Conservation (phyloP, 768 basidiomycete genomes). For the Termitomyces heimii region DNA sequence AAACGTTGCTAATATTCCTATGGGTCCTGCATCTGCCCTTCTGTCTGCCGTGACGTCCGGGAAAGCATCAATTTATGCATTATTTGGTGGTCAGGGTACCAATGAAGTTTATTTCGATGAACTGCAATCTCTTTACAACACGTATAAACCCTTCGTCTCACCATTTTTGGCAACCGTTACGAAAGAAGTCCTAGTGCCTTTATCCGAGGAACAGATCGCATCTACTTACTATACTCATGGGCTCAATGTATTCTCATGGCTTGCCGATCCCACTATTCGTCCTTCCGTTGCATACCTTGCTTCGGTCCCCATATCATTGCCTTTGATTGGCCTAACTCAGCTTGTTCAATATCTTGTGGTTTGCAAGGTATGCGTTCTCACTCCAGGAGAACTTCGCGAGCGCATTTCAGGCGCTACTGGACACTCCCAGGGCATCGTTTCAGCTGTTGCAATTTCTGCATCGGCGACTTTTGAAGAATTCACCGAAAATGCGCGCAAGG, state of each 20-base stretch:
- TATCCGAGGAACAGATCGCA: slow-evolving; percentile 54
- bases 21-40: slow-evolving; percentile 60
- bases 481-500: slow-evolving; percentile 71
- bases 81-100: slow-evolving; percentile 97
- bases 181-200: slow-evolving; percentile 61
- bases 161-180: slow-evolving; percentile 64
- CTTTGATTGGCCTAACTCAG: slow-evolving; percentile 94
- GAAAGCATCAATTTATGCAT: slow-evolving; percentile 76
- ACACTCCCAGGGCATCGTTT: slow-evolving; percentile 95
- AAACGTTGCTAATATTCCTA: slow-evolving; percentile 49
- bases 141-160: slow-evolving; percentile 82
- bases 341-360: slow-evolving; percentile 87
- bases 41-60: slow-evolving; percentile 55
- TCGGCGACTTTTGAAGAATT: slow-evolving; percentile 74
- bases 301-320: slow-evolving; percentile 90
- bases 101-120: slow-evolving; percentile 99
- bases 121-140: slow-evolving; percentile 85
- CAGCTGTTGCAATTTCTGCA: slow-evolving; percentile 84
- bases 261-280: slow-evolving; percentile 60
- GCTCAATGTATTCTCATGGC: slow-evolving; percentile 81
- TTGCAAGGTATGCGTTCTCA: slow-evolving; percentile 67
- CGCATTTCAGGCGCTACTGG: slow-evolving; percentile 86
- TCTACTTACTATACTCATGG: slow-evolving; percentile 73
- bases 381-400: slow-evolving; percentile 74
- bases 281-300: slow-evolving; percentile 85